Evolutionary conservation across 202 grass and related monocot genomes (phyloP).

Genomic region (Panicum hallii): DNA sequence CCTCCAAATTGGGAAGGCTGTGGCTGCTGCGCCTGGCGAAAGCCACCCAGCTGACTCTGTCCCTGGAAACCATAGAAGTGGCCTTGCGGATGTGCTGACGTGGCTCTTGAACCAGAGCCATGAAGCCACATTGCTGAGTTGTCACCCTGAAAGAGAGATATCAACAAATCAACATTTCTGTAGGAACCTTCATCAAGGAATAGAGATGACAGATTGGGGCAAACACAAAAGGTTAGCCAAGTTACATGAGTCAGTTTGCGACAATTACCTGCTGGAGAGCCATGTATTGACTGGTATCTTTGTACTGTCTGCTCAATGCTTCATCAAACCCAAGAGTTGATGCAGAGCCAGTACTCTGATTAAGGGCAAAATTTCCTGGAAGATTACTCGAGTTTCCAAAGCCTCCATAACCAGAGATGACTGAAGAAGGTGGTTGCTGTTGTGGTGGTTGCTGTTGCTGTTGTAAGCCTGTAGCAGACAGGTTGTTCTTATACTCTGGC

Average conservation of each 20-base stretch:
- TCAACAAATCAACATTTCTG: constrained; percentile 27
- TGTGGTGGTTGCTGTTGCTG: constrained; percentile 31
- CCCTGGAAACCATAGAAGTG: constrained; percentile 81
- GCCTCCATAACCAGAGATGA: constrained; percentile 82
- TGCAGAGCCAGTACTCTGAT: constrained; percentile 62
- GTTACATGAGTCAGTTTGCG: not conserved
- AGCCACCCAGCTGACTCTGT: constrained; percentile 76
- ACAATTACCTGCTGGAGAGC: constrained; percentile 76
- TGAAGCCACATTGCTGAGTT: constrained; percentile 92
- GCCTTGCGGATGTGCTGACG: constrained; percentile 66
- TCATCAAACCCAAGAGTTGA: constrained; percentile 87
- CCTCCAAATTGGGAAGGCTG: constrained; percentile 74
- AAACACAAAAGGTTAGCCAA: not conserved
- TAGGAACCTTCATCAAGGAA: constrained; percentile 9
- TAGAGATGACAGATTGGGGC: not conserved
- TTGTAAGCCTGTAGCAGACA: constrained; percentile 73
- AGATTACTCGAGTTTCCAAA: constrained; percentile 80
- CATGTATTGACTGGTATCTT: constrained; percentile 86
- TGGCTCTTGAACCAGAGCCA: constrained; percentile 77
- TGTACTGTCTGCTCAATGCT: constrained; percentile 80
- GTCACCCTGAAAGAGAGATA: constrained; percentile 60
- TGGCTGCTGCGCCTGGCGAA: constrained; percentile 73
- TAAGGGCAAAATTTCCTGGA: constrained; percentile 71
- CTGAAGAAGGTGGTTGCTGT: constrained; percentile 58
- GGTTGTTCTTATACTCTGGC: constrained; percentile 82